Evolutionary conservation across 1,284 basidiomycete genomes (phyloP), one percentile per base, ranked within the genome.

Genomic region (Tilletiopsis washingtonensis): DNA sequence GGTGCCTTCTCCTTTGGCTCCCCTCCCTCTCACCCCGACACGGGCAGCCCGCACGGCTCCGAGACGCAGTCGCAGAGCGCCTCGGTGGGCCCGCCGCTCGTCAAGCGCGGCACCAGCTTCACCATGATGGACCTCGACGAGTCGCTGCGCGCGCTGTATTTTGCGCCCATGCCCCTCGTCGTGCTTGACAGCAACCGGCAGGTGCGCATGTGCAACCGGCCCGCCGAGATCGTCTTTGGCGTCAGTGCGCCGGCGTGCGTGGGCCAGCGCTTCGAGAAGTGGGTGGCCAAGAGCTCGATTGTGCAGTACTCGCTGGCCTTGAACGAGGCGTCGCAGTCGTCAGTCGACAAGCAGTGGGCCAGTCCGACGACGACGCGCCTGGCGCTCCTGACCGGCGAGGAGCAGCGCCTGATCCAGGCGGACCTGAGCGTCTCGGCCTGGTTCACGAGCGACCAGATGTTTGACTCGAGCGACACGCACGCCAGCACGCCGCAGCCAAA

Each of bases 121-220:
- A 57, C 29, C 5, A 67, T 67, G 66, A 62, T 68, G n/a, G 64
- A 67, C 41, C 56, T 67, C n/a, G 66, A 69, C 43, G 66, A 69
- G 50, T 62, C 64, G 26, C 56, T 69, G 17, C 51, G 64, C 38
- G 66, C 66, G 39, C 53, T 69, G 43, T 69, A 69, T 50, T 69
- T 69, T 55, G 64, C 66, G 40, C 66, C 66, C 27, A 50, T 57
- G 11, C 64, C 66, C n/a, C 56, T 67, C 26, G 39, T 67, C 40
- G 66, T 69, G 9, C 55, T 69, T 34, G 66, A 69, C 40, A 48
- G 57, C 34, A 64, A 59, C 34, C 45, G 64, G 11, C 55, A 57
- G 20, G 56, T 69, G 25, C 57, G 64, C 24, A 62, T 69, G 62
- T 57, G 66, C 58, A 69, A 69, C 34, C 53, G 59, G 21, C 60